Evolutionary conservation across 345 rosid species (phyloP), one percentile per base, ranked within the genome.

Genomic region (Eucalyptus virginea): DNA sequence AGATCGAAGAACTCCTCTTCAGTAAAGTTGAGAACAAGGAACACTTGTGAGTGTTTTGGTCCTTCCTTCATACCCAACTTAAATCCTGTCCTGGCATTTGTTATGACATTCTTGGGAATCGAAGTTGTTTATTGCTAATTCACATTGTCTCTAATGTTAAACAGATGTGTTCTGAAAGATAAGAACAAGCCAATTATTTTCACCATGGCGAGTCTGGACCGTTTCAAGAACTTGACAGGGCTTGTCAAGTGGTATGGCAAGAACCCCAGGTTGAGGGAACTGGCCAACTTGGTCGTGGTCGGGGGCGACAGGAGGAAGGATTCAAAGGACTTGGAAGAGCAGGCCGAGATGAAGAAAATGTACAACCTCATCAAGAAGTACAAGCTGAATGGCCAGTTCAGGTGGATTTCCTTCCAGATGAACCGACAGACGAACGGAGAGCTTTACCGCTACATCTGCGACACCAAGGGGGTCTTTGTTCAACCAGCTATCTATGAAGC

Each of bases 171-270:
- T 80, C 93, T 97, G 37, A 96, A 94, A 65, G 98, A 96, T 92
- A 93, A 94, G 88, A 94, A n/a, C 90, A 96, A 96, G 96, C 97
- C 99, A 7, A 96, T 97, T 51, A 87, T 97, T 26, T 97, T 97
- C 92, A 96, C 99, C 16, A 97, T 97, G 99, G 99, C 99, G 54
- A 95, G 99, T 92, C 94, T 97, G 40, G 99, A 97, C 92, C 97
- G 99, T 42, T 97, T 97, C 15, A 97, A 97, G 96, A 97, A 97
- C 88, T 90, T 97, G 89, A 21, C 95, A 1, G 99, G 99, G 87
- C 98, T 96, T 34, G 98, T 97, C 6, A 97, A 97, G 91, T 97
- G 99, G 99, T 97, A 97, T 49, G 99, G 97, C 15, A 96, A 95
- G 96, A 97, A 95, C 65, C 45, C 89, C 4, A 92, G 88, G 91